Percentiles rank a stretch among this genome's conserved stretches.
phyloP scores from a whole-genome alignment of 2,329 filamentous ascomycete species.

The Apiospora sp. region DNA sequence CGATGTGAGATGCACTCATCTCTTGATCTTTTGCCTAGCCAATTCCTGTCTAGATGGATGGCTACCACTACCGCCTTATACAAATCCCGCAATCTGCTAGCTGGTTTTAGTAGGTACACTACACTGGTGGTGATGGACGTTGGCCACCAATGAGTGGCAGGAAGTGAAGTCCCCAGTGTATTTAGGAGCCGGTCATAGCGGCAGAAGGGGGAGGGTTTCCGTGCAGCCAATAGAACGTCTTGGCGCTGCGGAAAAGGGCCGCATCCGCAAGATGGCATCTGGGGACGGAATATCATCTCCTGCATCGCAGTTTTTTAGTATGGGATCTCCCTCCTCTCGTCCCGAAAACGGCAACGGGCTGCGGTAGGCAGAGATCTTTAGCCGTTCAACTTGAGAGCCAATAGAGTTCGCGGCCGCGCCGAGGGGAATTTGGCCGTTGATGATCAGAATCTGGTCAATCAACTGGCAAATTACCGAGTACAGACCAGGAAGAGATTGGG shows the following conservation, averaged over 20 bases:
- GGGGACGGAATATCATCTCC: background rate
- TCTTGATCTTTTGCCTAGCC: background rate
- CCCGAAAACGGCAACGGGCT: background rate
- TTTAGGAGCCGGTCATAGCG: background rate
- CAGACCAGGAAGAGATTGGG: background rate
- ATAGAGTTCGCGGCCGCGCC: background rate
- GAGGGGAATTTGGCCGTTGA: background rate
- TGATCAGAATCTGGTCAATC: background rate
- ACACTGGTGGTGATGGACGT: background rate
- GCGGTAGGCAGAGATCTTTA: background rate
- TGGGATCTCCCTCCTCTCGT: background rate
- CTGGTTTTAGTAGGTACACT: background rate
- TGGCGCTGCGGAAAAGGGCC: background rate
- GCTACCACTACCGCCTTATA: background rate
- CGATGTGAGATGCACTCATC: background rate
- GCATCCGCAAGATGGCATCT: background rate
- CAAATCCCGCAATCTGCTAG: background rate
- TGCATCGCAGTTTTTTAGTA: no score
- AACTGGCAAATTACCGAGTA: background rate
- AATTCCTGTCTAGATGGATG: background rate
- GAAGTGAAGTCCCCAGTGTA: background rate
- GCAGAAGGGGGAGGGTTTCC: background rate
- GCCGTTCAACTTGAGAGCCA: background rate
- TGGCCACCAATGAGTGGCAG: background rate
- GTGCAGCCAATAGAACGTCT: background rate